Evolutionary conservation across 257 asterid species (phyloP), one percentile per base, ranked within the genome.

Genomic region (Solanum phureja): DNA sequence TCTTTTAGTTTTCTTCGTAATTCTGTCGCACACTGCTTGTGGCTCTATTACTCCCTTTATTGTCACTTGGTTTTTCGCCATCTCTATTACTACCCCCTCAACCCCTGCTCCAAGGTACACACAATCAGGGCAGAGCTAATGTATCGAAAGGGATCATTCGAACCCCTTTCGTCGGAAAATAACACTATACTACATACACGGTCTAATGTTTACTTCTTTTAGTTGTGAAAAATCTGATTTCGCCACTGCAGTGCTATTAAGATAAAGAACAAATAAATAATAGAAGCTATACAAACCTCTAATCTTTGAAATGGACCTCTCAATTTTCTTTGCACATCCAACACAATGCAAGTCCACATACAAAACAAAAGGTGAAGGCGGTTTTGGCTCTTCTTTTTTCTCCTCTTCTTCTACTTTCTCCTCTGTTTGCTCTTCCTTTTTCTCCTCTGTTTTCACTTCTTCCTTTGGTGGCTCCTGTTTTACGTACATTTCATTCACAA

Each of bases 241-340:
- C 0, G 74, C 11, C 2, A 4, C 19, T 29, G 6, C 24, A 49
- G 21, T 49, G 21, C 0, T 49, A 49, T 14, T 49, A 49, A 49
- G 66, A 58, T 19, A 58, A 0, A 7, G 10, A 58, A 0, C 0
- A 34, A 35, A 35, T 10, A 8, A 19, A 27, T 64, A 66, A 13
- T 29, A 12, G n/a, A 60, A 37, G 3, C n/a, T 79, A 58, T 7
- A 75, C 19, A 7, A 64, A 96, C 99, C 99, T 95, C 96, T 92
- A 58, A 94, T 95, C 89, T 90, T 93, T 73, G 88, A 91, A 88
- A 95, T 93, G 49, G 95, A 92, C 88, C 95, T 92, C 89, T 94
- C 93, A 74, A 96, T 94, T 90, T 95, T 95, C 92, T 94, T 95
- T 0, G 98, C 98, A 90, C 99, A 96, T 49, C 99, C 98, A 74